phyloP scores from a whole-genome alignment of 148 eudicot genomes.

The Cornus kousa region DNA sequence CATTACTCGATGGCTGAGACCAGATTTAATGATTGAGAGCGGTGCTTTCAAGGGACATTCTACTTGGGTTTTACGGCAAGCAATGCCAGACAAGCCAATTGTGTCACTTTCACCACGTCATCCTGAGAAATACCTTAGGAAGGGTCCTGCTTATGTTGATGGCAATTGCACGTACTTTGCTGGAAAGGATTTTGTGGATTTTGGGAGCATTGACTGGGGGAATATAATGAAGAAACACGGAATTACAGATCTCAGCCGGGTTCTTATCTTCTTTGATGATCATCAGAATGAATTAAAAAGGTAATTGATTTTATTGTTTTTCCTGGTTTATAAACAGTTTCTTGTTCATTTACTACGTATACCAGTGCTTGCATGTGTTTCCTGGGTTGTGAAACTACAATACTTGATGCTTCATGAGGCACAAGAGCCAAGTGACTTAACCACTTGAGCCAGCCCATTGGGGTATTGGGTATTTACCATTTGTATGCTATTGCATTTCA shows the following conservation, averaged over 20 bases:
- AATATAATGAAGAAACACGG: slow-evolving; percentile 74
- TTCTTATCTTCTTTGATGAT: slow-evolving; percentile 93
- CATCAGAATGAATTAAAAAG: slow-evolving; percentile 97
- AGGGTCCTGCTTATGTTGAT: slow-evolving; percentile 97
- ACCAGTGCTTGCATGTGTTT: background rate
- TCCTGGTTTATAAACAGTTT: background rate
- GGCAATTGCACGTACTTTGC: slow-evolving; percentile 93
- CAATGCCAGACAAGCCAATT: slow-evolving; percentile 81
- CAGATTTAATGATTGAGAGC: slow-evolving; percentile 94
- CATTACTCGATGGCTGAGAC: slow-evolving; percentile 82
- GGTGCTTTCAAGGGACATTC: slow-evolving; percentile 99
- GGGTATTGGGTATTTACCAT: background rate
- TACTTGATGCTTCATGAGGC: background rate
- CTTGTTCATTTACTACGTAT: background rate
- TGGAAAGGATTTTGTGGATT: slow-evolving; percentile 91
- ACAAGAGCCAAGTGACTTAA: too few species aligned
- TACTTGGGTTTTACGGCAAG: slow-evolving; percentile 93
- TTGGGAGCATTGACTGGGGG: slow-evolving; percentile 88
- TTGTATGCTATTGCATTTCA: background rate
- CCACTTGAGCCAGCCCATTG: too few species aligned
- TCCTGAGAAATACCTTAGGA: slow-evolving; percentile 88
- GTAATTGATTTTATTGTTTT: slow-evolving; percentile 26
- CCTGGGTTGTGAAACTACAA: background rate
- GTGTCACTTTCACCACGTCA: slow-evolving; percentile 89
- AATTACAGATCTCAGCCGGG: slow-evolving; percentile 62